These are phyloP conservation scores for Aureobasidium sp. DNA, from an alignment of 2,329 filamentous ascomycete genomes.

Conservation along the genomic window DNA sequence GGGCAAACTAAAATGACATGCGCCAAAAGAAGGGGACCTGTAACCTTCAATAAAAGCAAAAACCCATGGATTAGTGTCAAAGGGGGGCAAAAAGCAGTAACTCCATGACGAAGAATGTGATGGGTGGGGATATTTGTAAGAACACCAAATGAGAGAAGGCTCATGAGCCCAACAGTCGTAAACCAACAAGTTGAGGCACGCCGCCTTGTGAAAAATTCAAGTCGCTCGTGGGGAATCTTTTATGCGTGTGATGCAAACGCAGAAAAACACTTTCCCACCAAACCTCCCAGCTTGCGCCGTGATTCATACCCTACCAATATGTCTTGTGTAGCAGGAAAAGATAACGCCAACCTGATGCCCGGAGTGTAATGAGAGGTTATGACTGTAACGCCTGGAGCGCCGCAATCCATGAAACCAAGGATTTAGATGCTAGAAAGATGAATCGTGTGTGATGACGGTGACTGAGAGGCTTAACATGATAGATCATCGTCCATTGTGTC, in stretches of 20 bases:
- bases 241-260: slow-evolving; percentile 10
- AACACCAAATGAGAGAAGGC: slow-evolving; percentile 1
- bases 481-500: neutral
- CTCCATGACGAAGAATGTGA: neutral
- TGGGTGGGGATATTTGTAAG: slow-evolving; percentile 1
- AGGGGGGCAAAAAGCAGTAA: neutral
- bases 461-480: neutral
- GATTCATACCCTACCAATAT: slow-evolving; percentile 4
- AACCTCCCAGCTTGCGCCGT: slow-evolving; percentile 9
- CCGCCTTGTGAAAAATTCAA: neutral
- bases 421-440: slow-evolving; percentile 2
- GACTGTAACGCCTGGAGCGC: neutral
- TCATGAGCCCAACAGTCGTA: neutral
- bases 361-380: slow-evolving; percentile 3
- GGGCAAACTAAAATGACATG: neutral
- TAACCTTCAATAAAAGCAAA: neutral
- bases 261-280: slow-evolving; percentile 2
- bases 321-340: slow-evolving; percentile 8
- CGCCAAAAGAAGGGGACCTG: neutral
- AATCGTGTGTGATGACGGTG: neutral
- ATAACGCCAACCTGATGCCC: slow-evolving; percentile 5
- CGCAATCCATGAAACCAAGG: neutral
- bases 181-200: neutral
- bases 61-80: neutral
- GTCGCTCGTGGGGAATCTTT: slow-evolving; percentile 8